Evolutionary conservation across 495 filamentous ascomycete species (phyloP), one percentile per base, ranked within the genome.

Genomic region (Cairneyella variabilis): DNA sequence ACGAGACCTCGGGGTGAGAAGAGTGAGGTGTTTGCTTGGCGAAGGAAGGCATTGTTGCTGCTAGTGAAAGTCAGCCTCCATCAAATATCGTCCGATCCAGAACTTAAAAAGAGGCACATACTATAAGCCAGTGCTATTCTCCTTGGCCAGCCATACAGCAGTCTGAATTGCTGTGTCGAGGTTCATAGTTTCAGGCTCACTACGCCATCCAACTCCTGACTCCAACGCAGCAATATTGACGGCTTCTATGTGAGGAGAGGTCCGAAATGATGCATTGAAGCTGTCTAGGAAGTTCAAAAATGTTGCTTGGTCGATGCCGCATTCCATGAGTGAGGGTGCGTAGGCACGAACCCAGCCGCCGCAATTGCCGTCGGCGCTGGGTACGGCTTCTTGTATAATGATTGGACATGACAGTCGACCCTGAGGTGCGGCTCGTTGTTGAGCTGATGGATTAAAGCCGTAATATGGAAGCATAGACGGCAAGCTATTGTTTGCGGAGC

Each of bases 171-270:
- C 14, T 7, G 28, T 32, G 28, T 14, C 28, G 28, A 32, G 14
- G 28, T 32, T 32, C 7, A 32, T 6, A 14, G 14, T 14, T 32
- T 32, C 28, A 32, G 14, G 28, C 7, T 32, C 7, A 32, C 28
- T 32, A 32, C 48, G 11, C 27, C 25, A 17, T 22, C 37, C 23
- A 23, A 26, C 6, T 17, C 41, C 23, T 5, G 23, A 28, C 17
- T 36, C 12, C 2, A 53, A 30, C 1, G 40, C 14, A 10, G 46
- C 34, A 17, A 53, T 36, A 46, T 59, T 54, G 39, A 59, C 46
- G 30, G 46, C 41, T 28, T 39, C 23, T 4, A 54, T 23, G 11
- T 27, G 17, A 0, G 52, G 34, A 10, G 11, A 48, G 12, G n/a
- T n/a, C n/a, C n/a, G n/a, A n/a, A n/a, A n/a, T n/a, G n/a, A n/a